phyloP scores from a whole-genome alignment of 78 protist species.

The Dictyostelium intermedium region DNA sequence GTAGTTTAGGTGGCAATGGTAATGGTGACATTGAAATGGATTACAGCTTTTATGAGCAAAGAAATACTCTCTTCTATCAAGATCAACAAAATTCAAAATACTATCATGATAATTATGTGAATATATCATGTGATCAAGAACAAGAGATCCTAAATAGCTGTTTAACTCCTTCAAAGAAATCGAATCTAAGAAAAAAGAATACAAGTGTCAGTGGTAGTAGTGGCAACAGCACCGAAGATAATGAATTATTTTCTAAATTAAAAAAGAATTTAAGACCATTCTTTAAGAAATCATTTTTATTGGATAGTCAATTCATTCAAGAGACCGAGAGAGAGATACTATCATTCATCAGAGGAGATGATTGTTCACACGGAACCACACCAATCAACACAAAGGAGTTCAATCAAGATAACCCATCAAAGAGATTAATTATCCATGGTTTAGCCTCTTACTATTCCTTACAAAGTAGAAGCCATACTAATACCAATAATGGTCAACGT shows the following conservation, averaged over 20 bases:
- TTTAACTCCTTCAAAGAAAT: not conserved
- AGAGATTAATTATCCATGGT: conserved; percentile 60
- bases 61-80: conserved; percentile 39
- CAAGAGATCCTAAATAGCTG: not conserved
- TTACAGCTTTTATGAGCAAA: not conserved
- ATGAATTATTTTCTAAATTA: conserved; percentile 18
- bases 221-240: not conserved
- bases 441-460: conserved; percentile 45
- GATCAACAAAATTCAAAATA: conserved; percentile 1
- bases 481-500: conserved; percentile 24
- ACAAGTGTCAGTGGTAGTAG: not conserved
- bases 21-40: conserved; percentile 40
- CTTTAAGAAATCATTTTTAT: conserved; percentile 50
- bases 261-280: conserved; percentile 31
- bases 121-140: conserved; percentile 29
- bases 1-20: conserved; percentile 2
- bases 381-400: conserved; percentile 7
- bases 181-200: not conserved
- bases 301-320: not conserved
- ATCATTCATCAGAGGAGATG: not conserved
- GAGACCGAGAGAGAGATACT: conserved; percentile 1
- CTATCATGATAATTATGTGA: conserved; percentile 2
- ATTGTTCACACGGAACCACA: not conserved
- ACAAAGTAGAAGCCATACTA: conserved; percentile 25
- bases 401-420: not conserved